A percentile compares a stretch with the other conserved stretches of the same genome.
Evolutionary conservation across 2,329 filamentous ascomycete species (phyloP).

Genomic region (Calonectria hawksworthii): DNA sequence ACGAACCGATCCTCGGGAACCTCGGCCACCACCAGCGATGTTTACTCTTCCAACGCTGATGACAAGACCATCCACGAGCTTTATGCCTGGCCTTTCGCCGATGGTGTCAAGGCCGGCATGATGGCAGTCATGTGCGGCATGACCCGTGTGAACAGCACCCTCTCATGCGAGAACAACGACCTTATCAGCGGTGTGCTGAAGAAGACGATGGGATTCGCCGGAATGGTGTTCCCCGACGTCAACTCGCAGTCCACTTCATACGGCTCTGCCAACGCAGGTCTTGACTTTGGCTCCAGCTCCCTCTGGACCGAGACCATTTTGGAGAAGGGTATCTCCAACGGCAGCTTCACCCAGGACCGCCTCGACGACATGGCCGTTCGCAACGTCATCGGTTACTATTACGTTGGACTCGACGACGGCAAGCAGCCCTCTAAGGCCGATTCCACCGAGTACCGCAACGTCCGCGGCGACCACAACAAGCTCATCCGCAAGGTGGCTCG

Average conservation of each 20-base stretch:
- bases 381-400: conserved; percentile 16
- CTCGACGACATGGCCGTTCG: conserved; percentile 10
- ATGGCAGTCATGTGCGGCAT: conserved; percentile 10
- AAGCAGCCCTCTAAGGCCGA: conserved; percentile 69
- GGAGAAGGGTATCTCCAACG: conserved; percentile 14
- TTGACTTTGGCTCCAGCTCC: conserved; percentile 12
- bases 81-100: conserved; percentile 8
- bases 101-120: conserved; percentile 12
- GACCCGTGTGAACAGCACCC: conserved; percentile 1
- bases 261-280: conserved; percentile 12
- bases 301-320: conserved; percentile 9
- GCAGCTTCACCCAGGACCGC: conserved; percentile 17
- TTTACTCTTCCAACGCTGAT: conserved; percentile 7
- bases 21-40: not conserved
- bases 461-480: conserved; percentile 61
- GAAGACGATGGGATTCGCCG: conserved; percentile 79
- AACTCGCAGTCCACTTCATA: conserved; percentile 18
- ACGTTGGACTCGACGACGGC: conserved; percentile 9
- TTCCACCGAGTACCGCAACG: conserved; percentile 55
- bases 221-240: conserved; percentile 74
- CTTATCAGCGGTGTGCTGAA: conserved; percentile 78
- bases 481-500: conserved; percentile 65
- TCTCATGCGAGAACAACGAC: conserved; percentile 50
- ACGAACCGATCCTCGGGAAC: conserved; percentile 8
- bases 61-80: conserved; percentile 7